Evolutionary conservation across 2,329 filamentous ascomycete species (phyloP), one percentile per base, ranked within the genome.

Genomic region (Rugonectria rugulosa): DNA sequence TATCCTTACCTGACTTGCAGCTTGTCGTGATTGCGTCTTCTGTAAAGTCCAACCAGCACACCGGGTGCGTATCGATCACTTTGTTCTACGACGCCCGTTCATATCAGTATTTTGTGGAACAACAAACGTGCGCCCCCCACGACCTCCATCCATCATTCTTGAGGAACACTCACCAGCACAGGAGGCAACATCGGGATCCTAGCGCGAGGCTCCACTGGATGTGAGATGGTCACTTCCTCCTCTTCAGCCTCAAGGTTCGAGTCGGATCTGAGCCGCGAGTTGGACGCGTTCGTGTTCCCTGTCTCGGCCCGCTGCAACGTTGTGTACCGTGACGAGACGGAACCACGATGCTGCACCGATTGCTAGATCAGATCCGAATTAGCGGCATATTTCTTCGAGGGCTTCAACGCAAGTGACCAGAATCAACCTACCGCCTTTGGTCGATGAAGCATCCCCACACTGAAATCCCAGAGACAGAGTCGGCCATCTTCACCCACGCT

Each of bases 391-490:
- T 41, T 27, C 31, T 38, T 23, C 46, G 20, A 40, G 32, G 11
- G 24, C n/a, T 40, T 29, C 23, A 34, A 31, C 27, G 27, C 51
- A 44, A 41, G 44, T 44, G 20, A 40, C 40, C 21, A 23, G n/a
- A n/a, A 42, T 42, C 15, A 40, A 83, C 89, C 69, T 78, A 92
- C 90, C 64, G 86, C 88, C 76, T 94, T 94, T 17, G 95, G 94
- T 57, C 93, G 85, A 73, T 96, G 91, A 66, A 99, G 81, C 94
- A 98, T 98, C 65, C 92, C 92, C 36, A 97, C 92, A 63, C 89
- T 97, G 72, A 99, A 99, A 77, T 99, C 95, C 95, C 95, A 99
- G 11, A 99, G 79, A 56, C 97, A 85, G 15, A 99, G 79, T 53
- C 92, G 84, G 66, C 93, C 91, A 72, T 99, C 95, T 71, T 98